These are phyloP conservation scores for Dothideomycetes sp. DNA, from an alignment of 2,329 filamentous ascomycete genomes.

Conservation along the genomic window DNA sequence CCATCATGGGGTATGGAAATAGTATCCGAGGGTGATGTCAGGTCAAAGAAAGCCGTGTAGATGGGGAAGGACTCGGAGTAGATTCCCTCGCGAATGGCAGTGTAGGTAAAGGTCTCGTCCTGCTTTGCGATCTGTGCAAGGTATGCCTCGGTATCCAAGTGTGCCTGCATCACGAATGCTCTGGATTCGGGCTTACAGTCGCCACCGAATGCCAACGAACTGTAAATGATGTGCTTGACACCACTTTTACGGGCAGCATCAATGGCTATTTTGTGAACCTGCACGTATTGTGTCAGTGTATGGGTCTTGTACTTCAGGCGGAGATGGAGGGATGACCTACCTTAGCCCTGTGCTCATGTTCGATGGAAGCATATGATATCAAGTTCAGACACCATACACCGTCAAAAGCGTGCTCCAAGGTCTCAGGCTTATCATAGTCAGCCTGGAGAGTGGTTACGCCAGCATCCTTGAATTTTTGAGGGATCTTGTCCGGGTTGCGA, in stretches of 20 bases:
- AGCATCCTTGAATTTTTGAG: not conserved
- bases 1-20: not conserved
- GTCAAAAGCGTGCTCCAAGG: not conserved
- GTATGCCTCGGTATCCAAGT: slow-evolving; percentile 32
- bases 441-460: not conserved
- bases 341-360: not conserved
- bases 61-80: slow-evolving; percentile 37
- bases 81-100: slow-evolving; percentile 31
- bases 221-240: slow-evolving; percentile 35
- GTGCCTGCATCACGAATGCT: slow-evolving; percentile 33
- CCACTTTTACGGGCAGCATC: slow-evolving; percentile 29
- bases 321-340: not conserved
- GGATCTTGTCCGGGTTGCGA: not conserved
- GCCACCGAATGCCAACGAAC: slow-evolving; percentile 30
- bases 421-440: not conserved
- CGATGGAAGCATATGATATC: not conserved
- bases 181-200: slow-evolving; percentile 19
- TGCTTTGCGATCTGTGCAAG: slow-evolving; percentile 13
- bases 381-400: not conserved
- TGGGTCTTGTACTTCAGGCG: too few relatives aligned
- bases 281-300: not conserved
- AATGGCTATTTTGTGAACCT: slow-evolving; percentile 27
- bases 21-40: slow-evolving; percentile 1
- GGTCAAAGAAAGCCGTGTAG: slow-evolving; percentile 33
- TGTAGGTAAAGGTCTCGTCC: slow-evolving; percentile 16